A percentile compares a stretch with the other conserved stretches of the same genome.
phyloP scores from a whole-genome alignment of 139 green algal species.

The Marvania coccoides region DNA sequence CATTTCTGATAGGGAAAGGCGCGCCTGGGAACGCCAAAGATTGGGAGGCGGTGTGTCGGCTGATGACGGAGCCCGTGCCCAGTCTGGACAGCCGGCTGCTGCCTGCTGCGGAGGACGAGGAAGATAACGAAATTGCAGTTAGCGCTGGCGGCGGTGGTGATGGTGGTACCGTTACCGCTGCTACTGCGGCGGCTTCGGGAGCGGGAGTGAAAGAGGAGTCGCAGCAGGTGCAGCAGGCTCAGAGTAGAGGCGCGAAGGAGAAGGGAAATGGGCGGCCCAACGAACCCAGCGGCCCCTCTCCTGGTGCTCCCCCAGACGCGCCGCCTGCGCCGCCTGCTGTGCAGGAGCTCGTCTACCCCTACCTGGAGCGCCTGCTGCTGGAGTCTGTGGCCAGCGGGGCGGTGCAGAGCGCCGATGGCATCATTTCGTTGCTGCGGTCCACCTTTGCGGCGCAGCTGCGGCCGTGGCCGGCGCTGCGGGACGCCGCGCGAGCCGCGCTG shows the following conservation, averaged over 20 bases:
- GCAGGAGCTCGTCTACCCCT: background rate
- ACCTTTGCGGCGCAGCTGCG: slow-evolving; percentile 39
- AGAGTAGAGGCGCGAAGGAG: too few species aligned
- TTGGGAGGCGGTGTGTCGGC: slow-evolving; percentile 40
- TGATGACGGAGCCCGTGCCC: slow-evolving; percentile 45
- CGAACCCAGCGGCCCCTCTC: too few species aligned
- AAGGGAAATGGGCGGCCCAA: too few species aligned
- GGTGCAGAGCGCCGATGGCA: background rate
- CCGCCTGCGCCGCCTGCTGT: background rate
- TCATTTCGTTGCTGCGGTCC: slow-evolving; percentile 36
- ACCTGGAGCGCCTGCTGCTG: slow-evolving; percentile 55
- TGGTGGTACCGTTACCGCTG: too few species aligned
- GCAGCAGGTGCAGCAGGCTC: background rate
- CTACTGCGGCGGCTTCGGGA: too few species aligned
- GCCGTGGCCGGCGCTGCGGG: background rate
- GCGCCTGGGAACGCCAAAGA: slow-evolving; percentile 17
- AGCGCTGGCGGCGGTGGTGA: background rate
- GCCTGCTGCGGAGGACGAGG: background rate
- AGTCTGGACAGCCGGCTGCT: slow-evolving; percentile 38
- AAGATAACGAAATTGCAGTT: background rate
- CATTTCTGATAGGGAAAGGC: slow-evolving; percentile 45
- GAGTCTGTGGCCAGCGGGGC: slow-evolving; percentile 47
- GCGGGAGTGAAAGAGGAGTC: too few species aligned
- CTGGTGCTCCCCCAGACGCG: too few species aligned
- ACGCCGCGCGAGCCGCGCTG: slow-evolving; percentile 22